Evolutionary conservation across 164 flowering plant species (phyloP), one percentile per base, ranked within the genome.

Genomic region (Berberis vulgaris): DNA sequence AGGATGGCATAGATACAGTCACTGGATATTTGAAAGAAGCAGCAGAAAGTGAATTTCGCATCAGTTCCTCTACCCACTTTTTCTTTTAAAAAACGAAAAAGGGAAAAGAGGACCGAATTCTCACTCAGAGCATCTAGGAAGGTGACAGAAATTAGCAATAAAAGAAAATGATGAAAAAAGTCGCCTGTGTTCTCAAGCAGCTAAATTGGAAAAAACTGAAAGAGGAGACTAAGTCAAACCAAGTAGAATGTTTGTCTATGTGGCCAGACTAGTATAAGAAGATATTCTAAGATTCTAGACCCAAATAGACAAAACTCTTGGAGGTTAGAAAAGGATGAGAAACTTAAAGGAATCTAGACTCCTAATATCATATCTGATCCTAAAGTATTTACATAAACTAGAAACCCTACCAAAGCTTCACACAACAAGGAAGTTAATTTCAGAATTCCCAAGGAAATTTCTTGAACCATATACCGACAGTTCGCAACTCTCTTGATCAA

Each of bases 31-130:
- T 52, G 66, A 70, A 72, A 67, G 62, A 43, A 40, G 69, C 56
- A 54, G 62, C 60, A 66, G 44, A 49, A 47, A 26, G 26, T 26
- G 26, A 26, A 26, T 26, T 26, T 60, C 65, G 62, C 38, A 63
- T 60, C 43, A 57, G 64, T 68, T 56, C 79, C 84, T 71, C 62
- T 60, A 73, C 81, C 75, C 75, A 71, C 77, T 80, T 83, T 74
- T 68, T 68, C 70, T 67, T 62, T 61, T 69, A 84, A 85, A 83
- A 78, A 62, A 61, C 61, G 44, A 72, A 63, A 80, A 78, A 72
- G 57, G 58, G 71, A 78, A 45, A 59, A 70, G 72, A 77, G 73
- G 3, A 7, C 3, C 26, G 26, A 61, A 60, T 67, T 60, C 76
- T 65, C 65, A 38, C 45, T 3, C 58, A 58, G 69, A 53, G 74